These are phyloP conservation scores for Pleurotus pulmonarius DNA, from an alignment of 768 basidiomycete species.

Conservation along the genomic window DNA sequence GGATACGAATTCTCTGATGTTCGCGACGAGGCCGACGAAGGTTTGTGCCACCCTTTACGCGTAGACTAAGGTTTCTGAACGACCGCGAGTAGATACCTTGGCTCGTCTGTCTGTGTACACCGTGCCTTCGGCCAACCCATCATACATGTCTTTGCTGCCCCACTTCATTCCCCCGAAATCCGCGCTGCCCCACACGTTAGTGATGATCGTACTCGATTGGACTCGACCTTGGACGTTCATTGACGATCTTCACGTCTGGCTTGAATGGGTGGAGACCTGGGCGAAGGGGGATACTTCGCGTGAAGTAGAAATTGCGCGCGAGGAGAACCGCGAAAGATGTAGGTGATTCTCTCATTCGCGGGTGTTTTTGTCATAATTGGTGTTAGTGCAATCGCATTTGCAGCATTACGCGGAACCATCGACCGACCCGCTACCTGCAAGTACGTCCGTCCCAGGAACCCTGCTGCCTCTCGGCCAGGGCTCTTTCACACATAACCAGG, in stretches of 20 bases:
- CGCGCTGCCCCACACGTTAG: slow-evolving; percentile 65
- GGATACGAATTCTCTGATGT: slow-evolving; percentile 94
- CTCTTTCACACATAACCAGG: slow-evolving; percentile 79
- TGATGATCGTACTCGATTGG: slow-evolving; percentile 92
- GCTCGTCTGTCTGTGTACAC: slow-evolving; percentile 89
- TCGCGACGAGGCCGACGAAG: slow-evolving; percentile 91
- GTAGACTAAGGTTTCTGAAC: background rate
- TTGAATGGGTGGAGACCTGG: slow-evolving; percentile 84
- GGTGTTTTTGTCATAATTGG: background rate
- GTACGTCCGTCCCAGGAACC: slow-evolving; percentile 59
- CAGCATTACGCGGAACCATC: slow-evolving; percentile 89
- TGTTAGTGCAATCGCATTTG: slow-evolving; percentile 77
- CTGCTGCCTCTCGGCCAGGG: slow-evolving; percentile 83
- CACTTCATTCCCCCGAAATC: slow-evolving; percentile 74
- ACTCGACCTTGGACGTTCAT: slow-evolving; percentile 91
- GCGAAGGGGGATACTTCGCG: slow-evolving; percentile 63
- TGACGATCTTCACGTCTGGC: slow-evolving; percentile 80
- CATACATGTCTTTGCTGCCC: slow-evolving; percentile 70
- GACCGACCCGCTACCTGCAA: slow-evolving; percentile 58
- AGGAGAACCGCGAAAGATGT: slow-evolving; percentile 84
- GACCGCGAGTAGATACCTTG: slow-evolving; percentile 60
- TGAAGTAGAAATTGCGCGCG: slow-evolving; percentile 70
- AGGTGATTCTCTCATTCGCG: slow-evolving; percentile 25
- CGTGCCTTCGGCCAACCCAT: slow-evolving; percentile 75
- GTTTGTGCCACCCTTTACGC: slow-evolving; percentile 28